These are phyloP conservation scores for Teunomyces lycoperdinae DNA, from an alignment of 805 yeast species.

Conservation along the genomic window DNA sequence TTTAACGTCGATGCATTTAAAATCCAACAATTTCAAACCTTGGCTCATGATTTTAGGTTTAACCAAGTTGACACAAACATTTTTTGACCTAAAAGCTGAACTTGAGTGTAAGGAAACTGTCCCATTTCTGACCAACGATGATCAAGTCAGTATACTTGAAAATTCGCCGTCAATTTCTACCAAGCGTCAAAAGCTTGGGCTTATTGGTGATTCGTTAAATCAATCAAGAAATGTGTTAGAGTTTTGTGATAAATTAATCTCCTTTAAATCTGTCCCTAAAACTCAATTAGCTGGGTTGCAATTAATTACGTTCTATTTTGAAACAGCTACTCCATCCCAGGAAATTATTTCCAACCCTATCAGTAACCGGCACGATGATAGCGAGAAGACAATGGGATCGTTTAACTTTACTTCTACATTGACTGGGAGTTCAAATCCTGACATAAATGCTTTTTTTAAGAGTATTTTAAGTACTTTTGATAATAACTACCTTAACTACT, in stretches of 20 bases:
- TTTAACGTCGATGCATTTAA: conserved; percentile 20
- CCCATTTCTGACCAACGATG: neutral
- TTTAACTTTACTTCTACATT: neutral
- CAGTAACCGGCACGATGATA: neutral
- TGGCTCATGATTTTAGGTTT: conserved; percentile 46
- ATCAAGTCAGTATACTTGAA: neutral
- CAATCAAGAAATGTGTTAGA: conserved; percentile 18
- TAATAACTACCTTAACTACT: conserved; percentile 16
- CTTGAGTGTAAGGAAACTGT: neutral
- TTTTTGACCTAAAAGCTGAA: conserved; percentile 22
- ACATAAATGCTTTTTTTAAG: conserved; percentile 12
- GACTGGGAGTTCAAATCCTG: neutral
- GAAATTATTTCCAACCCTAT: neutral
- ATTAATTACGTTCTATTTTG: conserved; percentile 19
- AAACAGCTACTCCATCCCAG: conserved; percentile 4
- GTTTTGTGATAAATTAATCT: conserved; percentile 25
- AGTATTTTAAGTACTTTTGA: conserved; percentile 20
- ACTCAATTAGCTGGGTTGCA: conserved; percentile 23
- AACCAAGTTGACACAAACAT: conserved; percentile 27
- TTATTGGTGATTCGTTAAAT: conserved; percentile 18
- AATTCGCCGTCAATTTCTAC: neutral
- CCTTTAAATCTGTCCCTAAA: conserved; percentile 11
- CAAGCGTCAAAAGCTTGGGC: conserved; percentile 28
- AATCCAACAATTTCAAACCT: conserved; percentile 16
- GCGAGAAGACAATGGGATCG: neutral